A percentile compares a stretch with the other conserved stretches of the same genome.
These are phyloP conservation scores for Metrosideros polymorpha DNA, from an alignment of 441 rosid genomes.

Conservation along the genomic window DNA sequence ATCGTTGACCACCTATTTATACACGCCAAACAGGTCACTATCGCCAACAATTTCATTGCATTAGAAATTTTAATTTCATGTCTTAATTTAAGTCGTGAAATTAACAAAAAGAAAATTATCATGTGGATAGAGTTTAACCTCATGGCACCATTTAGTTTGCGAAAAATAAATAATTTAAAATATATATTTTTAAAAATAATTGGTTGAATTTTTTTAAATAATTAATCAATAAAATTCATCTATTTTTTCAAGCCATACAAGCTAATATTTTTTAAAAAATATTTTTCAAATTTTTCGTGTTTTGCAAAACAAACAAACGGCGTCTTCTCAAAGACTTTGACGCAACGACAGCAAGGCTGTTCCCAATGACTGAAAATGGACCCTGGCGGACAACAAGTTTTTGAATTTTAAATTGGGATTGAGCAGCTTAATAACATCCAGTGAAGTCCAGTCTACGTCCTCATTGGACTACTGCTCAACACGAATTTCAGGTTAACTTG, in stretches of 20 bases:
- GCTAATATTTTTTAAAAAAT: too few relatives aligned
- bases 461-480: neutral
- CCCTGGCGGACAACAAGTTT: neutral
- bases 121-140: too few relatives aligned
- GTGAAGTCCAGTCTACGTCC: neutral
- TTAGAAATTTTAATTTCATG: neutral
- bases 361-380: neutral
- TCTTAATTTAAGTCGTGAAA: neutral
- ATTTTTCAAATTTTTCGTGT: too few relatives aligned
- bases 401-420: neutral
- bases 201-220: too few relatives aligned
- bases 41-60: neutral
- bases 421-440: neutral
- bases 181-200: too few relatives aligned
- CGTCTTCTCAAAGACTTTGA: too few relatives aligned
- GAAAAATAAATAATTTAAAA: too few relatives aligned
- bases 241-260: too few relatives aligned
- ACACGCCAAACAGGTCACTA: neutral
- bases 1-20: neutral
- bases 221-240: too few relatives aligned
- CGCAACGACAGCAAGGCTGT: neutral
- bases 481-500: constrained; percentile 27
- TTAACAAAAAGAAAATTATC: too few relatives aligned
- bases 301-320: too few relatives aligned
- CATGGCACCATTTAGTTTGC: too few relatives aligned